Evolutionary conservation across 2,329 filamentous ascomycete genomes (phyloP), one percentile per base, ranked within the genome.

Genomic region (Metarhizium anisopliae): DNA sequence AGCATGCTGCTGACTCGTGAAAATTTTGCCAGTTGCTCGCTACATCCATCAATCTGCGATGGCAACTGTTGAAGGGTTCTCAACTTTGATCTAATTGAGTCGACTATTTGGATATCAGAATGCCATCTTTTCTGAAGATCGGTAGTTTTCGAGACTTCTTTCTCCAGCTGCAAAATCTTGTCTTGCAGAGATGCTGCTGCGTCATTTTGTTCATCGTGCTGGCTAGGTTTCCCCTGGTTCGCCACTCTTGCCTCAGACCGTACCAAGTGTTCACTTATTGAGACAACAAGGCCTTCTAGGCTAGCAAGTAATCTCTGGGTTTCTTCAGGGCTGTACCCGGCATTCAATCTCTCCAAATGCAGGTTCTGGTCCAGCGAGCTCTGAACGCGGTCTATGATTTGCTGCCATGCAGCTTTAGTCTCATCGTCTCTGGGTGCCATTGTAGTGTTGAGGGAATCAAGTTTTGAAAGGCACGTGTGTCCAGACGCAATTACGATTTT

Each of bases 91-190:
- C 63, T 65, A 38, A 69, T 42, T 2, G 52, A 47, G 25, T 64
- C 63, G 6, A 71, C 61, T 6, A 59, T 56, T 47, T 61, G 36
- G n/a, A 69, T 62, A 30, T 70, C 68, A 25, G 61, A 60, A 18
- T 54, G 57, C 64, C 67, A 70, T 52, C 60, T 62, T 7, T 61
- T 55, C 6, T 59, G 62, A 16, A 70, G 59, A 18, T 59, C 49
- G 16, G 58, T 51, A 6, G 56, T 61, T 16, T 56, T 55, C 20
- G 57, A 55, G 4, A 61, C 58, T 50, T 65, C 58, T 11, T 51
- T 40, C 49, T 70, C 62, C 16, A 68, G 55, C 2, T 52, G 54
- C 11, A 47, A 30, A 35, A 70, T 53, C 43, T 62, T 62, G 32
- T 62, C 16, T 32, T 59, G 54, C 20, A 68, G 59, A 13, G 51